Base-by-base conservation (phyloP, 2,329 filamentous ascomycete genomes). In the Colletotrichum plurivorum region DNA sequence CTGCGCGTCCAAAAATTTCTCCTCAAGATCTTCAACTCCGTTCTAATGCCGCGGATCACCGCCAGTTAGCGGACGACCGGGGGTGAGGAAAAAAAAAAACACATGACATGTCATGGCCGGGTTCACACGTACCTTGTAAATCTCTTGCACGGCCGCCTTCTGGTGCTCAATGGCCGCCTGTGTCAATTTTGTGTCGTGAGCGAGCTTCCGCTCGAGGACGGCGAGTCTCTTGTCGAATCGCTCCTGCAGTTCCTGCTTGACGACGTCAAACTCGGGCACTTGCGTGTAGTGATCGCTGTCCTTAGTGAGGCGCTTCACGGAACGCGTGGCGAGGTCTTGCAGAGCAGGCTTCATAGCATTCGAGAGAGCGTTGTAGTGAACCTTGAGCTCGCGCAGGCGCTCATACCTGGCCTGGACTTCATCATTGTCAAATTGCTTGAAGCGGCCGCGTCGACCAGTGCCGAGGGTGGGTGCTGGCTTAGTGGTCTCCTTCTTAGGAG, bases 321-420 rank as follows among this genome's bases (percentile, higher is more conserved):
- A 86, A 41, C 89, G 85, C 61, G 89, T 87, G 18, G 90, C 89
- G 20, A 94, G 83, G 75, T 93, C 90, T 67, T 90, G 88, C 15
- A 93, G 82, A 10, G 89, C 85, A 16, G 88, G 87, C 77, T 92
- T 93, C 73, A 92, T 79, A 36, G 87, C 84, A 73, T 88, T 86
- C 67, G 89, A 85, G 59, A 93, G 86, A 67, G 86, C 82, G n/a
- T 88, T 85, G 78, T 89, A 93, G 25, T 84, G 84, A 64, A 89
- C 88, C 78, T 91, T 91, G 73, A 93, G 83, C 73, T 92, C 87
- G 72, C 91, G 85, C 76, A 91, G 88, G 63, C 92, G 89, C 76
- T 90, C 88, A 72, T 88, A 87, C 65, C 85, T 84, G 58, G 87
- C 87, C 76, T 90, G 88, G 61, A 86, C 84, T 71, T 83, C 84